These are phyloP conservation scores for Stephanocyclus meneghinianus DNA, from an alignment of 352 stramenopile species.

Conservation along the genomic window DNA sequence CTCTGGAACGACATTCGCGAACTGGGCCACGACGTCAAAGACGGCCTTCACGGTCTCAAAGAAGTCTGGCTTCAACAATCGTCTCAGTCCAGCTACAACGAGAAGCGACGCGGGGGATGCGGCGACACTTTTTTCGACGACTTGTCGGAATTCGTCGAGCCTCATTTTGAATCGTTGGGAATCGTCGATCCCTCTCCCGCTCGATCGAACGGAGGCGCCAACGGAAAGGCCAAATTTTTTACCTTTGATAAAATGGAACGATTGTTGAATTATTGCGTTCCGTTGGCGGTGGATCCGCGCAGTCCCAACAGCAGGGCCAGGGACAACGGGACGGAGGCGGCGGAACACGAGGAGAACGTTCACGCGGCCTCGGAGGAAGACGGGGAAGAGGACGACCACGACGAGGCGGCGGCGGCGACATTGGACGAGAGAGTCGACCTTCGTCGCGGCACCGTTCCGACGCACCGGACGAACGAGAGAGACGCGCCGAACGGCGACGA, in stretches of 20 bases:
- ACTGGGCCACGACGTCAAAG: conserved; percentile 7
- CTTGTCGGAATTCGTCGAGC: conserved; percentile 12
- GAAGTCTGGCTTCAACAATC: conserved; percentile 3
- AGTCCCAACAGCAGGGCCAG: conserved; percentile 18
- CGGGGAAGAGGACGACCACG: too few relatives aligned
- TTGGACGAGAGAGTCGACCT: too few relatives aligned
- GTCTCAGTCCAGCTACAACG: neutral
- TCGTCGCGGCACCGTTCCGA: neutral
- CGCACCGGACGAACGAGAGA: neutral
- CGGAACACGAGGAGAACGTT: neutral
- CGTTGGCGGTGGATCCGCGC: conserved; percentile 18
- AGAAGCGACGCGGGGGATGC: neutral
- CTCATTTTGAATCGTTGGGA: neutral
- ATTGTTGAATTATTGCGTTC: conserved; percentile 25
- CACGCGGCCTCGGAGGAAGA: neutral
- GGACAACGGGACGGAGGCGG: neutral
- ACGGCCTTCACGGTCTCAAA: conserved; percentile 1
- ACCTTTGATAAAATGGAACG: conserved; percentile 30
- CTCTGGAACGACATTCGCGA: conserved; percentile 12
- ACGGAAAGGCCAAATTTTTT: conserved; percentile 6
- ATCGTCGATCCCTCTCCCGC: neutral
- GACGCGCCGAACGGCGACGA: neutral
- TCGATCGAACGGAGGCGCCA: neutral
- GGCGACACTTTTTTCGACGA: neutral
- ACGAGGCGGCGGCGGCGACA: too few relatives aligned